Evolutionary conservation across 768 basidiomycete genomes (phyloP).

Genomic region (Termitomyces sp.): DNA sequence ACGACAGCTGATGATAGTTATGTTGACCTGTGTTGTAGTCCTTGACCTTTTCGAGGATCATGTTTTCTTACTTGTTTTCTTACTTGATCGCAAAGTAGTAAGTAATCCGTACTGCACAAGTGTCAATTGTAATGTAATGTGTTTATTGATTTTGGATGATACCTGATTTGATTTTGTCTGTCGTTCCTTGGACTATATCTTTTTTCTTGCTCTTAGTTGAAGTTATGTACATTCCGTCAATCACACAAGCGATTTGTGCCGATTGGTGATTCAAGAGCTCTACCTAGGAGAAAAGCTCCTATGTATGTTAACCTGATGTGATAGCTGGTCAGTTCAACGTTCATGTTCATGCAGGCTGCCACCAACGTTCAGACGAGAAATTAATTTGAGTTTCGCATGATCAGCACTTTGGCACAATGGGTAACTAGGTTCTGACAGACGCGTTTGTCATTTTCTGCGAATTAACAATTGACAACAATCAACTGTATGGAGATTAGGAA

Average conservation of each 20-base stretch:
- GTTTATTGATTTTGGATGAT: neutral
- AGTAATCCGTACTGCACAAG: neutral
- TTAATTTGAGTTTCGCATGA: neutral
- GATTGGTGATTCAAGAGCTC: no score
- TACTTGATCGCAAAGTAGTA: neutral
- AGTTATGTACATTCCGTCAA: neutral
- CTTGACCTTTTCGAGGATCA: neutral
- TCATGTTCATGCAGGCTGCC: neutral
- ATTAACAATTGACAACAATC: neutral
- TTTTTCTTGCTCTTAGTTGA: neutral
- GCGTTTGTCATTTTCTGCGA: neutral
- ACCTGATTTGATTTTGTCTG: neutral
- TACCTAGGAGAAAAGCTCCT: no score
- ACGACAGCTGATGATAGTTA: no score
- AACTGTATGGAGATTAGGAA: neutral
- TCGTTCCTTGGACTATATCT: neutral
- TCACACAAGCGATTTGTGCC: no score
- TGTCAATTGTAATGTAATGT: neutral
- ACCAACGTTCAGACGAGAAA: neutral
- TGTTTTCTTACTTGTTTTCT: no score
- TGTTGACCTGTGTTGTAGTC: neutral
- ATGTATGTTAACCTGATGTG: no score
- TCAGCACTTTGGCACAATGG: neutral
- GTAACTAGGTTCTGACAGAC: neutral
- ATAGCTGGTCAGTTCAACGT: neutral